These are phyloP conservation scores for Neodidymelliopsis sp. DNA, from an alignment of 2,329 filamentous ascomycete genomes.

Conservation along the genomic window DNA sequence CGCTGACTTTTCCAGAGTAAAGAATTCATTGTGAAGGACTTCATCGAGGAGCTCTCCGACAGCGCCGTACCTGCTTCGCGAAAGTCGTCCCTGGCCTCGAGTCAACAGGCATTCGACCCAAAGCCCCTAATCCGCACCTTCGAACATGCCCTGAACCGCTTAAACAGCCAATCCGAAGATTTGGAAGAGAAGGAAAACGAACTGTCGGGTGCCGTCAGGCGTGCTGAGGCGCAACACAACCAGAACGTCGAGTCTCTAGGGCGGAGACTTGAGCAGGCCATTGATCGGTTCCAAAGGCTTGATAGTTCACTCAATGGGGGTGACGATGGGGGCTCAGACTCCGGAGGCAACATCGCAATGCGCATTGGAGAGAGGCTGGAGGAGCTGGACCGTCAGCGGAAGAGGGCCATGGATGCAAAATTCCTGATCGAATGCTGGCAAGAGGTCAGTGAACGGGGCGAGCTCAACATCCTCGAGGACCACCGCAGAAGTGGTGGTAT, in stretches of 20 bases:
- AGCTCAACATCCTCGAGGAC: slow-evolving; percentile 86
- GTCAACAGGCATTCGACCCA: slow-evolving; percentile 74
- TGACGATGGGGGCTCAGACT: slow-evolving; percentile 61
- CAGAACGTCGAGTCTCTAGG: slow-evolving; percentile 88
- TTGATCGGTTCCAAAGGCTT: slow-evolving; percentile 88
- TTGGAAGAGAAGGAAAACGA: slow-evolving; percentile 91
- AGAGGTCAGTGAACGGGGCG: slow-evolving; percentile 88
- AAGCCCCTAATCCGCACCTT: slow-evolving; percentile 97
- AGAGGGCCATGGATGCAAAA: slow-evolving; percentile 88
- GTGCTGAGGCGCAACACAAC: slow-evolving; percentile 90
- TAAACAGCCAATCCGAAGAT: slow-evolving; percentile 78
- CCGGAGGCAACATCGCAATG: slow-evolving; percentile 86
- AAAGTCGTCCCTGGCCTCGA: slow-evolving; percentile 69
- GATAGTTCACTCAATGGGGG: slow-evolving; percentile 80
- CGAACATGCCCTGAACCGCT: slow-evolving; percentile 75
- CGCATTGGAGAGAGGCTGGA: slow-evolving; percentile 94
- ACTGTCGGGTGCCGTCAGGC: slow-evolving; percentile 84
- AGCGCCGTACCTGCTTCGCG: slow-evolving; percentile 80
- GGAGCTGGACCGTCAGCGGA: slow-evolving; percentile 90
- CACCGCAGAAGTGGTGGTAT: slow-evolving; percentile 89
- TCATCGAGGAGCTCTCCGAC: slow-evolving; percentile 91
- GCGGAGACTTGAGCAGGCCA: slow-evolving; percentile 87
- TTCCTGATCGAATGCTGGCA: slow-evolving; percentile 98
- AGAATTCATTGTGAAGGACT: slow-evolving; percentile 98
- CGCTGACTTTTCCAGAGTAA: slow-evolving; percentile 47